These are phyloP conservation scores for Aspergillus steynii DNA, from an alignment of 495 filamentous ascomycete species.

Conservation along the genomic window DNA sequence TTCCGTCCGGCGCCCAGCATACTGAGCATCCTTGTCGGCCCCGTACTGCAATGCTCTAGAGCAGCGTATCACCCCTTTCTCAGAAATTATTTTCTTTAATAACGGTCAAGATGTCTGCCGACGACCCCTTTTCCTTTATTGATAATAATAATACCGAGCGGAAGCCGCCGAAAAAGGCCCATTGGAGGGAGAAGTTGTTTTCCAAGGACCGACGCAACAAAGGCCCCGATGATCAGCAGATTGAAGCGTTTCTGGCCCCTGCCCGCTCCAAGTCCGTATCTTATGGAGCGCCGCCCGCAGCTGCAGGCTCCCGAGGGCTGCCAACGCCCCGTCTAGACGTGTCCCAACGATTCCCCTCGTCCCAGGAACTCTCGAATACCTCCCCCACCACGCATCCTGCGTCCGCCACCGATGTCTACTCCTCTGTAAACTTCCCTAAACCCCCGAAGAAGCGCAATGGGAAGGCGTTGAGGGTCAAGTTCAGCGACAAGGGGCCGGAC, in stretches of 20 bases:
- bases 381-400: conserved; percentile 21
- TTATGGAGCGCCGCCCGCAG: conserved; percentile 12
- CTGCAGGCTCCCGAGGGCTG: conserved; percentile 20
- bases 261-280: conserved; percentile 28
- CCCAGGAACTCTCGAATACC: conserved; percentile 24
- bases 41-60: conserved; percentile 22
- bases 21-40: conserved; percentile 4
- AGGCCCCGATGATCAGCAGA: conserved; percentile 39
- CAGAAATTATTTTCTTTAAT: conserved; percentile 13
- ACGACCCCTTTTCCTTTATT: conserved; percentile 43
- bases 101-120: conserved; percentile 36
- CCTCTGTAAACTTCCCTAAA: conserved; percentile 20
- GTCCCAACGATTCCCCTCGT: conserved; percentile 26
- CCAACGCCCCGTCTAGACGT: conserved; percentile 22
- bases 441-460: conserved; percentile 40
- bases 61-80: conserved; percentile 10
- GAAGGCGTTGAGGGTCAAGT: conserved; percentile 71
- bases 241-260: conserved; percentile 48
- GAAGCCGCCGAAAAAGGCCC: conserved; percentile 39
- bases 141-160: conserved; percentile 31
- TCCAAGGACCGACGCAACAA: conserved; percentile 41
- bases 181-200: conserved; percentile 53
- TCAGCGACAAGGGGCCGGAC: conserved; percentile 64
- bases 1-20: background rate
- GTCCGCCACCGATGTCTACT: conserved; percentile 18